Percentiles rank a stretch among this genome's conserved stretches.
Evolutionary conservation across 768 basidiomycete species (phyloP).

Genomic region (Tubosaeta sp.): DNA sequence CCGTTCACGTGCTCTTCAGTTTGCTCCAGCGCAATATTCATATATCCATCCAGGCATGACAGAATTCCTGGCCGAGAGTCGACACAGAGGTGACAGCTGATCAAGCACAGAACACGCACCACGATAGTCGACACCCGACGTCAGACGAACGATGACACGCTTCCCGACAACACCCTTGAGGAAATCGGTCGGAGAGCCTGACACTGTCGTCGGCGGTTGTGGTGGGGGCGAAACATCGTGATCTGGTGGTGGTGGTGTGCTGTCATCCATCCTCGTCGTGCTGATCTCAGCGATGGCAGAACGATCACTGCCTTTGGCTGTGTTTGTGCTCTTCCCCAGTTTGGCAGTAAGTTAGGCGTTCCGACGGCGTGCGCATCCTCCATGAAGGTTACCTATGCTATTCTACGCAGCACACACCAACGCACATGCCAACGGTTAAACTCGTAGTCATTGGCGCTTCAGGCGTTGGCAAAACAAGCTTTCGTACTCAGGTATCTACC

Average conservation of each 20-base stretch:
- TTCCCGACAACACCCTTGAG: constrained; percentile 97
- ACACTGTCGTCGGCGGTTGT: constrained; percentile 41
- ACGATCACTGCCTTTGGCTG: constrained; percentile 7
- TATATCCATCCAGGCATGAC: constrained; percentile 96
- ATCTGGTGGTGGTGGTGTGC: constrained; percentile 37
- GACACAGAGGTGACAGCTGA: neutral
- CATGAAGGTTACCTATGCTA: constrained; percentile 19
- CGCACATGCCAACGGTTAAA: constrained; percentile 67
- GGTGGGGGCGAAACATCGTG: constrained; percentile 44
- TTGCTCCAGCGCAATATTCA: constrained; percentile 98
- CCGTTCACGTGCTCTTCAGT: constrained; percentile 95
- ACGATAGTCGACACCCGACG: constrained; percentile 89
- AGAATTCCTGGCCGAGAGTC: constrained; percentile 59
- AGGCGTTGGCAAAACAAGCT: constrained; percentile 81
- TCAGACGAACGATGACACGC: constrained; percentile 85
- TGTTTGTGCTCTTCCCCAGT: constrained; percentile 14
- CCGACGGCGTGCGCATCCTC: constrained; percentile 1
- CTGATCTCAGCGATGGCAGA: neutral
- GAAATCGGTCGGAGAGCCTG: constrained; percentile 90
- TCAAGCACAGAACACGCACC: constrained; percentile 44
- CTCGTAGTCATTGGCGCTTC: constrained; percentile 78
- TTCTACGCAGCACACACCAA: constrained; percentile 4
- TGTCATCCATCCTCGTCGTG: constrained; percentile 22
- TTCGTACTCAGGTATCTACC: constrained; percentile 62
- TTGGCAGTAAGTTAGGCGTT: constrained; percentile 6